Conservation (phyloP, 768 basidiomycete genomes). For the Kwoniella pini region DNA sequence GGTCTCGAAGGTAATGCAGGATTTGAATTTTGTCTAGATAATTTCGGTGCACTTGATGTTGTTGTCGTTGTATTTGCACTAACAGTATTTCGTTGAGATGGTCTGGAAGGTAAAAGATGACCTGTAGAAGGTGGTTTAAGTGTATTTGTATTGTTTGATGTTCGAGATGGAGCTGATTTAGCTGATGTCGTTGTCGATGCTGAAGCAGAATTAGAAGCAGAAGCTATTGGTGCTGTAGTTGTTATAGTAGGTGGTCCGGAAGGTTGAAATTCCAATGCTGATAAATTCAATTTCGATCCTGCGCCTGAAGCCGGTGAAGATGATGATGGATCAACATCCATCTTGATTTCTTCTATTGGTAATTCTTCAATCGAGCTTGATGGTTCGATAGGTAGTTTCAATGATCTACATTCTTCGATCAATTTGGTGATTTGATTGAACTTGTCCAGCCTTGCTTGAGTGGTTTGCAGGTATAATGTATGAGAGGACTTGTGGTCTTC, state of each 20-base stretch:
- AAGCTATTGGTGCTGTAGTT: not conserved
- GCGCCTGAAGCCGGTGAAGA: not conserved
- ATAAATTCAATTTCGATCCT: constrained; percentile 23
- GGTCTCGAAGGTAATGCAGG: constrained; percentile 16
- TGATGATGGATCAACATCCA: constrained; percentile 36
- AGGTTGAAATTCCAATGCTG: constrained; percentile 43
- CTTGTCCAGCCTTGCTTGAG: constrained; percentile 31
- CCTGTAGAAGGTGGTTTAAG: constrained; percentile 11
- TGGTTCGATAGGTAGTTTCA: constrained; percentile 36
- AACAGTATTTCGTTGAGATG: not conserved
- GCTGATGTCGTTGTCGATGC: not conserved
- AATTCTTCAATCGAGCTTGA: constrained; percentile 7
- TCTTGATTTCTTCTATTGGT: constrained; percentile 8
- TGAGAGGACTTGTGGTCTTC: constrained; percentile 36
- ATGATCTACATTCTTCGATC: constrained; percentile 31
- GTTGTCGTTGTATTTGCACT: not conserved
- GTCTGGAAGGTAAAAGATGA: constrained; percentile 17
- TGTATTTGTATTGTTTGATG: constrained; percentile 3
- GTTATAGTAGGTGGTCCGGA: not conserved
- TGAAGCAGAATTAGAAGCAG: not conserved
- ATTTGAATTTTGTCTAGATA: not conserved
- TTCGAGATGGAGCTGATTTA: constrained; percentile 9
- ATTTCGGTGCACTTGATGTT: not conserved
- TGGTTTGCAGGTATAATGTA: constrained; percentile 24
- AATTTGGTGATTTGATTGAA: constrained; percentile 33